phyloP scores from a whole-genome alignment of 1,284 basidiomycete genomes.

The Ustilago shanxiensis region DNA sequence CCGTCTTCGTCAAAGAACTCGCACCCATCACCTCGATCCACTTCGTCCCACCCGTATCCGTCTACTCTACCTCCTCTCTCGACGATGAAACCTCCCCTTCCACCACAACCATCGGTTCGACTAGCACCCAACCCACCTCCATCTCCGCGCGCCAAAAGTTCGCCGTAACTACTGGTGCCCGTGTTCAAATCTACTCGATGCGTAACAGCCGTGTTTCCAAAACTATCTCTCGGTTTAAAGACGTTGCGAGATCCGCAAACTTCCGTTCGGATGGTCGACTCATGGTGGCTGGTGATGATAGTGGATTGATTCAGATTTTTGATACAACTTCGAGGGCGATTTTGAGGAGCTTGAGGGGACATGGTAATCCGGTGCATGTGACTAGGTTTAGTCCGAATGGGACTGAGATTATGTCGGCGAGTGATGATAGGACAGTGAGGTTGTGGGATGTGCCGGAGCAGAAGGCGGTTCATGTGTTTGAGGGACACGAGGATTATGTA shows the following conservation, averaged over 20 bases:
- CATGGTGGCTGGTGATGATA: constrained; percentile 93
- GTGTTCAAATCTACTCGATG: constrained; percentile 95
- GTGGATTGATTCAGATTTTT: constrained; percentile 93
- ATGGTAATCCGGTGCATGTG: constrained; percentile 91
- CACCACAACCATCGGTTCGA: constrained; percentile 27
- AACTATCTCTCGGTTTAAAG: constrained; percentile 96
- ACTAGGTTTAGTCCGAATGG: constrained; percentile 87
- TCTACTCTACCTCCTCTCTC: constrained; percentile 29
- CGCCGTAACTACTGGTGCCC: constrained; percentile 92
- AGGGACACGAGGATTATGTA: constrained; percentile 92
- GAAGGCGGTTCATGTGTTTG: constrained; percentile 81
- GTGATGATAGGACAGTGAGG: constrained; percentile 93
- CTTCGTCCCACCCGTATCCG: constrained; percentile 61
- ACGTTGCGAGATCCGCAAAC: constrained; percentile 80
- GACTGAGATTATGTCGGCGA: constrained; percentile 90
- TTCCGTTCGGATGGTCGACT: constrained; percentile 89
- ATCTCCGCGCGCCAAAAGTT: constrained; percentile 74
- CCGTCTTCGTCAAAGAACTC: constrained; percentile 67
- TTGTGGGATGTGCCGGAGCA: constrained; percentile 97
- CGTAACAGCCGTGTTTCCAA: constrained; percentile 95
- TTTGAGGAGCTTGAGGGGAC: constrained; percentile 88
- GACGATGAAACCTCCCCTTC: constrained; percentile 25
- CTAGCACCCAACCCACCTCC: constrained; percentile 34
- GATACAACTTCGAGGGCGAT: constrained; percentile 95
- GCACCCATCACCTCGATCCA: constrained; percentile 68